Conservation (phyloP, 371 early-diverging fungal species). For the Mucor velutinosus region DNA sequence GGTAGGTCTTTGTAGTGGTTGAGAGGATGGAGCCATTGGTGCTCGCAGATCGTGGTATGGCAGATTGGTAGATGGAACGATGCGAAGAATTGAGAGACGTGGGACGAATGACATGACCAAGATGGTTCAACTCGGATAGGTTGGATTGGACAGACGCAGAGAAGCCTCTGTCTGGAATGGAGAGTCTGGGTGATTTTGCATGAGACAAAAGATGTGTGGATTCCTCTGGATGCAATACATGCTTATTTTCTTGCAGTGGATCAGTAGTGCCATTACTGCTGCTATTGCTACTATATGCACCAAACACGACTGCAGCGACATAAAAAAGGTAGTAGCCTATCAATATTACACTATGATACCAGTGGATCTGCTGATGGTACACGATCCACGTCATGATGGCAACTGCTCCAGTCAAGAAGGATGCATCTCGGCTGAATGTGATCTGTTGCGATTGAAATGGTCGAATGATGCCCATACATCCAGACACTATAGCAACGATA, state of each 20-base stretch:
- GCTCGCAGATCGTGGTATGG: conserved; percentile 35
- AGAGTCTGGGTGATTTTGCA: conserved; percentile 22
- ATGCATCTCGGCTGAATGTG: conserved; percentile 73
- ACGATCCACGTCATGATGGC: conserved; percentile 62
- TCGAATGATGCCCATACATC: conserved; percentile 71
- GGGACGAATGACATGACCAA: conserved; percentile 41
- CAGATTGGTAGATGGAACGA: conserved; percentile 27
- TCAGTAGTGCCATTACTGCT: neutral
- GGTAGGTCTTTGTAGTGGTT: conserved; percentile 22
- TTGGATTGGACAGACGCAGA: conserved; percentile 12
- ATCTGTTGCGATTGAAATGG: conserved; percentile 66
- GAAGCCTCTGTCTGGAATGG: conserved; percentile 36
- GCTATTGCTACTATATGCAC: conserved; percentile 16
- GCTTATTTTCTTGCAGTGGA: neutral
- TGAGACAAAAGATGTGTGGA: conserved; percentile 5
- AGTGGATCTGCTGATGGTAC: conserved; percentile 61
- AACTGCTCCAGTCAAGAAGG: conserved; percentile 70
- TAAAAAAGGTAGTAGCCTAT: conserved; percentile 58
- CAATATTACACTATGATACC: conserved; percentile 61
- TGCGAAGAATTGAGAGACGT: conserved; percentile 31
- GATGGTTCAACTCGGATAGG: conserved; percentile 27
- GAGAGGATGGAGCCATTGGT: conserved; percentile 28
- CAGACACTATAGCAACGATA: conserved; percentile 73
- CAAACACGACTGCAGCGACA: conserved; percentile 52
- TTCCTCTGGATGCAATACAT: neutral